Evolutionary conservation across 306 rosid genomes (phyloP), one percentile per base, ranked within the genome.

Genomic region (Vicia sativa): DNA sequence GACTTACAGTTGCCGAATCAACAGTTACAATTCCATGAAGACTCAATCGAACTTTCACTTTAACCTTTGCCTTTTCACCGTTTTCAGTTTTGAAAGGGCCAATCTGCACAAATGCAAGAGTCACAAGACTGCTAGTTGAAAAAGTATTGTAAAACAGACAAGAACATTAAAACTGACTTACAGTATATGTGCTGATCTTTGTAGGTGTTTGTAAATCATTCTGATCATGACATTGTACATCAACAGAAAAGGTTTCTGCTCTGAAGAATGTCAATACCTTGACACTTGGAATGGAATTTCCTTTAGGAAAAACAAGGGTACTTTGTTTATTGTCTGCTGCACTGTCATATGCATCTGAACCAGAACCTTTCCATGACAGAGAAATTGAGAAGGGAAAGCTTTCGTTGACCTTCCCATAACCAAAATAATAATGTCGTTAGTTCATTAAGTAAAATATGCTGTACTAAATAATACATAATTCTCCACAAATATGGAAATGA

Each of bases 301-400:
- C 99, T 80, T 85, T 95, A n/a, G 92, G 83, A 50, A 95, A 95
- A 19, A 95, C 89, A 57, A 79, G 6, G 9, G 92, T 82, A 69
- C 68, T 82, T 29, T 69, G 90, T 35, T 76, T 80, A 64, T 78
- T 85, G 26, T 89, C 96, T 4, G 84, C 38, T 65, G 70, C 87
- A 42, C 78, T 87, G 0, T 85, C 86, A 63, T 80, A 97, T 68
- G 79, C 61, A 49, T 90, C 96, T 7, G 89, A 77, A 62, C 82
- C 89, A 58, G 90, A 29, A 70, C 89, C 96, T 76, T 90, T 90
- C 98, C 97, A 90, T 0, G 92, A 81, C 62, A 93, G 70, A 21
- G 95, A 80, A 62, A 90, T 79, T 3, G 95, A 71, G 79, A 80
- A 93, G 3, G 99, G 96, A 54, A 90, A 86, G 80, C 83, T 86